Evolutionary conservation across 1,284 basidiomycete genomes (phyloP), one percentile per base, ranked within the genome.

Genomic region (Golubevia pallescens): DNA sequence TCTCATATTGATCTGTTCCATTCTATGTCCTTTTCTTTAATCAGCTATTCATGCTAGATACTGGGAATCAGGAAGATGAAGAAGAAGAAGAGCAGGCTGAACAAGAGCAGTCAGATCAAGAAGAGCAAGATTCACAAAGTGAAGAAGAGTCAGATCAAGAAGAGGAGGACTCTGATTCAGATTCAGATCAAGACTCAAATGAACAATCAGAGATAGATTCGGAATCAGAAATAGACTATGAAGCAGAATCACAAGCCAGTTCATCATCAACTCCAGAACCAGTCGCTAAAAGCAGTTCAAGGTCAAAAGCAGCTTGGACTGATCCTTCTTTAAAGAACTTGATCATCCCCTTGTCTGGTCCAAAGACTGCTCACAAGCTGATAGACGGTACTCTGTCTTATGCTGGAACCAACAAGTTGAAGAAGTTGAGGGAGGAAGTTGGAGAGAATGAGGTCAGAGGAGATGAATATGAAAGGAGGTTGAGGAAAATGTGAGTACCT

Each of bases 381-480:
- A 69, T 21, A 79, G 84, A 56, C 79, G 81, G 24, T 75, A 71
- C 10, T 62, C 68, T 38, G 70, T 72, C 42, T 13, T 48, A 48
- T 48, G 42, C 42, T 3, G 82, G 82, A 10, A 71, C 71, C 1
- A 71, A 70, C 20, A 70, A 76, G 6, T 72, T 85, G 34, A 69
- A 80, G 52, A 75, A 75, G 42, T 69, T 85, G 13, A 74, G 82
- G 5, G 67, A 76, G 60, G 63, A 68, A 13, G 67, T 73, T 1
- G 78, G 72, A 42, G 82, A 85, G 65, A 63, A 56, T 53, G 58
- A 70, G 13, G 73, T 85, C 48, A 71, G 63, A 55, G 82, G 82
- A 24, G 66, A 68, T 24, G 82, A 85, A 59, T 85, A 85, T 68
- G 81, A 84, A 67, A 62, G 68, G 10, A 70, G 82, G 13, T 68